Evolutionary conservation across 345 rosid species (phyloP), one percentile per base, ranked within the genome.

Genomic region (Limnanthes douglasii): DNA sequence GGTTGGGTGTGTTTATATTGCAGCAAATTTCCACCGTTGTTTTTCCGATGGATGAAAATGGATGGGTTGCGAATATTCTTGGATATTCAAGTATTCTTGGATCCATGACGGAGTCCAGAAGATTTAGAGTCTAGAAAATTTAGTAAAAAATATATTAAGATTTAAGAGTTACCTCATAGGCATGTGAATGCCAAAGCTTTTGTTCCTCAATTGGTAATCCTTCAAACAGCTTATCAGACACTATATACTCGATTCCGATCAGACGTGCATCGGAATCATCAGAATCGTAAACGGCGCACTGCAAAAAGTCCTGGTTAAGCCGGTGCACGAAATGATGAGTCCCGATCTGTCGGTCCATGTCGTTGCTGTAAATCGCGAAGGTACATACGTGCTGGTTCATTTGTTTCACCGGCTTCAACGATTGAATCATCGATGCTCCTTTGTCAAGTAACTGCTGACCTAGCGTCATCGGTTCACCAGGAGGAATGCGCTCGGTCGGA

Each of bases 101-200:
- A n/a, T n/a, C n/a, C n/a, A n/a, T n/a, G n/a, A n/a, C n/a, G n/a
- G n/a, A n/a, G n/a, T n/a, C n/a, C n/a, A n/a, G n/a, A n/a, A n/a
- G n/a, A n/a, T n/a, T n/a, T n/a, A n/a, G n/a, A n/a, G n/a, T n/a
- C n/a, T n/a, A n/a, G n/a, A n/a, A n/a, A n/a, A n/a, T n/a, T n/a
- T n/a, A n/a, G n/a, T 8, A 1, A 10, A n/a, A 21, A 46, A 34
- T 40, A 8, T 41, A 9, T 21, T 0, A 7, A 18, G 28, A 27
- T 12, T 34, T 3, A 15, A 17, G 37, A 9, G 15, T n/a, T n/a
- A 79, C 85, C 88, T 80, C 90, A 10, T 80, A 77, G 39, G 80
- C 86, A 56, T 86, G 90, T 5, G 94, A 86, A 34, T 80, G 93
- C 93, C 96, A 85, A 5, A 80, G 78, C 56, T 76, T 80, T 47